Base-by-base conservation (phyloP, 257 asterid genomes). In the Avicennia marina region DNA sequence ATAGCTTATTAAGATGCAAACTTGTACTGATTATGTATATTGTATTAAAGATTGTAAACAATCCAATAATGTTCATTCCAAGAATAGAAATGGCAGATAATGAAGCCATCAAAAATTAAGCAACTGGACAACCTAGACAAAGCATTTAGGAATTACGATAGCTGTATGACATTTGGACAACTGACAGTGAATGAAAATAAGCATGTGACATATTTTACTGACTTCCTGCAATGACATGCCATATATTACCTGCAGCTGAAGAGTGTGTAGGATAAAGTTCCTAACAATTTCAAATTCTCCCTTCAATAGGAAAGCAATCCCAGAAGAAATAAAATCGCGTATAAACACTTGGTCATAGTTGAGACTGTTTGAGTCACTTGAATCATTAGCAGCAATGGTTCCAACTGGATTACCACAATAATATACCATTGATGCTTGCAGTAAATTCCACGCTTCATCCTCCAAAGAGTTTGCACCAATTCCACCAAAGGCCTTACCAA, bases 371-470 rank as follows among this genome's bases (percentile, higher is more conserved):
- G 90, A 71, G 74, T 81, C 87, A 62, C 79, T 77, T 40, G 95
- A 87, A 72, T 83, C 97, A 65, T 89, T 89, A 58, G 97, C 97
- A 68, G 97, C 97, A 58, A 89, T 86, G 1, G 97, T 89, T 42
- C 97, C 95, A 60, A 89, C 63, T 19, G 97, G 91, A 53, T 56
- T 74, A 22, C 88, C 82, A 63, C 94, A 86, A 66, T 89, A 89
- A 67, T 77, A 69, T 13, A 90, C 87, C 71, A 90, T 73, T 49
- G 98, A 81, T 15, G 89, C 94, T 53, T 81, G 76, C 72, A 86
- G 68, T 53, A 86, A 69, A 40, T 72, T 69, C 95, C 95, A 89
- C 0, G 97, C 95, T 75, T 89, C 97, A 31, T 86, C 97, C 76
- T 86, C 95, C 46, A 80, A 53, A 67, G 95, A 71, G 52, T 79